Conservation (phyloP, 305 asterid genomes). For the Solanum hybrid region DNA sequence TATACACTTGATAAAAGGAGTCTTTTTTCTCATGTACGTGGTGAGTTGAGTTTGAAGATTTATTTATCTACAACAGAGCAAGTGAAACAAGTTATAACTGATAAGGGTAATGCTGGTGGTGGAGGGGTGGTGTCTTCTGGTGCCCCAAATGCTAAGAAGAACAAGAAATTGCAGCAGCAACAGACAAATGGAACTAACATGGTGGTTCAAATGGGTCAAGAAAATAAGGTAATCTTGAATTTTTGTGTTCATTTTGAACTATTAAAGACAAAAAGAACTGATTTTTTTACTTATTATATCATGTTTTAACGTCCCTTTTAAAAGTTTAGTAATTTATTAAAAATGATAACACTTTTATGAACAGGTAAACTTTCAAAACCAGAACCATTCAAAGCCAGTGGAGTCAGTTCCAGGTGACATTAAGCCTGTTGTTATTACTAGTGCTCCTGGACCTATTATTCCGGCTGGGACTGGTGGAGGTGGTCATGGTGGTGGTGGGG, state of each 20-base stretch:
- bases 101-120: background rate
- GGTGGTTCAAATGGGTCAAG: conserved; percentile 27
- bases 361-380: conserved; percentile 24
- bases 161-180: conserved; percentile 54
- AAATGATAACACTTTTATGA: background rate
- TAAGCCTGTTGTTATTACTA: conserved; percentile 60
- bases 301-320: background rate
- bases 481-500: conserved; percentile 26
- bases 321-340: background rate
- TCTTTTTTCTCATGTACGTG: conserved; percentile 75
- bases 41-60: conserved; percentile 67
- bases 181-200: conserved; percentile 23
- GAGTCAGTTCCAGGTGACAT: conserved; percentile 48
- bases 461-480: conserved; percentile 27
- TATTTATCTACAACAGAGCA: conserved; percentile 53
- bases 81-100: conserved; percentile 44
- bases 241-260: background rate
- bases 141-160: conserved; percentile 25
- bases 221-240: conserved; percentile 20
- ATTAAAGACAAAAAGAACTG: background rate
- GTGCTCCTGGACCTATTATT: conserved; percentile 37
- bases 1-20: conserved; percentile 68
- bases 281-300: background rate
- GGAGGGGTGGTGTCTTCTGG: background rate
- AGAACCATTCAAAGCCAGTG: conserved; percentile 35